phyloP scores from a whole-genome alignment of 768 basidiomycete genomes.

The Podaxis sp. region DNA sequence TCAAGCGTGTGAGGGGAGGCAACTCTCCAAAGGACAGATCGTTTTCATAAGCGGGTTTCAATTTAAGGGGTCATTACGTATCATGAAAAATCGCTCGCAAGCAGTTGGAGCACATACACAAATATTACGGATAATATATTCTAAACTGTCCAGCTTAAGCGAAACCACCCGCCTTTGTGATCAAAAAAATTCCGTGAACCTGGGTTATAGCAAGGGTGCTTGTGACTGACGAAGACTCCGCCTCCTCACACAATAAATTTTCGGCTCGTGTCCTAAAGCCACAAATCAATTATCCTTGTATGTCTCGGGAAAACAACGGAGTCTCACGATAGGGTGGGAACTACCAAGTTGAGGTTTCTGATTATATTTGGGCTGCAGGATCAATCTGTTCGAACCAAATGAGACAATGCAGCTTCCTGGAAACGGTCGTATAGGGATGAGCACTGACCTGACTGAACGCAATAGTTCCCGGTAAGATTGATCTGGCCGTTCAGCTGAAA shows the following conservation, averaged over 20 bases:
- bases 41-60: too few relatives aligned
- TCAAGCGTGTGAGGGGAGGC: too few relatives aligned
- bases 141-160: too few relatives aligned
- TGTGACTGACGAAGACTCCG: not conserved
- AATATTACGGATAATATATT: too few relatives aligned
- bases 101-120: too few relatives aligned
- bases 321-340: constrained; percentile 60
- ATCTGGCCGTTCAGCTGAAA: constrained; percentile 41
- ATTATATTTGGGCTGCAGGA: constrained; percentile 55
- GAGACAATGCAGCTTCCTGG: not conserved
- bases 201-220: not conserved
- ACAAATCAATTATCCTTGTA: not conserved
- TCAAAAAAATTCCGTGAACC: too few relatives aligned
- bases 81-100: too few relatives aligned
- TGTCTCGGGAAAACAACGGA: not conserved
- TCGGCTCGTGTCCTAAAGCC: constrained; percentile 29
- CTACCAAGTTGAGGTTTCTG: constrained; percentile 74
- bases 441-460: constrained; percentile 44
- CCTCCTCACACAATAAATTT: constrained; percentile 25
- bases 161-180: too few relatives aligned
- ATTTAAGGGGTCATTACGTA: too few relatives aligned
- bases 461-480: constrained; percentile 69
- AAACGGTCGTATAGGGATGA: too few relatives aligned
- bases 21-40: too few relatives aligned
- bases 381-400: constrained; percentile 29